A percentile compares a stretch with the other conserved stretches of the same genome.
Conservation (phyloP, 345 rosid species). For the Citropsis articulata region DNA sequence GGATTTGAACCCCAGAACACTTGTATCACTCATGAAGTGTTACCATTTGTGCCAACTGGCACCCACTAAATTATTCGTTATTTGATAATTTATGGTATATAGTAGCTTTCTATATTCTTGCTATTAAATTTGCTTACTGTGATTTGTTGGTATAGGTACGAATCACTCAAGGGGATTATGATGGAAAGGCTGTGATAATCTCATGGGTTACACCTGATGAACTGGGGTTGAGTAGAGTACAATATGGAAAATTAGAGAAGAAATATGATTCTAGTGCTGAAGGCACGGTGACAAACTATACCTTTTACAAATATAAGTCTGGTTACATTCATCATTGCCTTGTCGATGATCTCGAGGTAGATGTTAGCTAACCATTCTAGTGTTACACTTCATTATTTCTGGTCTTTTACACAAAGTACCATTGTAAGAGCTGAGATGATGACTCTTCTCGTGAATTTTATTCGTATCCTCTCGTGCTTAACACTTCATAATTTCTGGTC, state of each 20-base stretch:
- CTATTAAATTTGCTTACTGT: background rate
- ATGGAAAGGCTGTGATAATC: slow-evolving; percentile 43
- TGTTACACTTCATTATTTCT: background rate
- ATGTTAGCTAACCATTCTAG: too few species aligned
- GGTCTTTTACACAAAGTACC: slow-evolving; percentile 33
- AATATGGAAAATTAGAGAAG: slow-evolving; percentile 27
- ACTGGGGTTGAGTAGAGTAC: slow-evolving; percentile 25
- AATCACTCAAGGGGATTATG: slow-evolving; percentile 45
- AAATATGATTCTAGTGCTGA: slow-evolving; percentile 26
- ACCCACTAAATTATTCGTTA: background rate
- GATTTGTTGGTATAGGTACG: slow-evolving; percentile 29
- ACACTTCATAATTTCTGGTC: background rate
- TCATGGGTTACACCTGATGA: slow-evolving; percentile 39
- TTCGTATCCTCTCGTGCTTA: background rate
- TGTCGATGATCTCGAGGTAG: slow-evolving; percentile 35
- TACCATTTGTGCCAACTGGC: too few species aligned
- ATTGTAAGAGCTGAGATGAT: slow-evolving; percentile 31
- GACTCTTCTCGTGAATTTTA: background rate
- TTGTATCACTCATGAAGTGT: too few species aligned
- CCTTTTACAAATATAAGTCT: slow-evolving; percentile 40
- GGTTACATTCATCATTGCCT: slow-evolving; percentile 52
- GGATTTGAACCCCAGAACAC: too few species aligned
- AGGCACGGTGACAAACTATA: slow-evolving; percentile 28
- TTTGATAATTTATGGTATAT: too few species aligned
- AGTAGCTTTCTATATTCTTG: background rate